Percentiles rank a stretch among this genome's conserved stretches.
Conservation (phyloP, 2,329 filamentous ascomycete species). For the Epichloe gansuensis region DNA sequence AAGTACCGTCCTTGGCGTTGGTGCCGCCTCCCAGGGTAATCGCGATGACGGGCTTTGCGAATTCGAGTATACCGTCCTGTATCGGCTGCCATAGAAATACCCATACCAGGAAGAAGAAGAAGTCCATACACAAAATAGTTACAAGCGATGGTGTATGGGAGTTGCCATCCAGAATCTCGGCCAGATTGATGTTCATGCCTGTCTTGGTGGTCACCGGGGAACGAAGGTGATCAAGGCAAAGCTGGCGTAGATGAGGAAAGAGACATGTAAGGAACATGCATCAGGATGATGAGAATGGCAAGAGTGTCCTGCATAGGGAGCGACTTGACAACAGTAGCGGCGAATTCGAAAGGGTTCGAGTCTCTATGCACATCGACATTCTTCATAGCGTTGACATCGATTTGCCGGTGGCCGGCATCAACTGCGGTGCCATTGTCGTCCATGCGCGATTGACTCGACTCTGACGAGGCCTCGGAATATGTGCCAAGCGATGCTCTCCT, state of each 20-base stretch:
- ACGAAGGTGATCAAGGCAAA: constrained; percentile 92
- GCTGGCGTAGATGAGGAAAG: constrained; percentile 83
- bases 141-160: constrained; percentile 76
- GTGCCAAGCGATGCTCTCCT: constrained; percentile 38
- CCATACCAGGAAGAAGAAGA: constrained; percentile 74
- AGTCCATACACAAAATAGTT: constrained; percentile 74
- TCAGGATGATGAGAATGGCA: constrained; percentile 88
- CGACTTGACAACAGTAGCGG: constrained; percentile 75
- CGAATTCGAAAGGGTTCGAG: constrained; percentile 61
- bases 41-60: constrained; percentile 87
- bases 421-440: constrained; percentile 22
- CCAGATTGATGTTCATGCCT: constrained; percentile 69
- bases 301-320: constrained; percentile 91
- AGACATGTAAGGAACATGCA: constrained; percentile 80
- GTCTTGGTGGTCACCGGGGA: constrained; percentile 69
- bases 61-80: constrained; percentile 77
- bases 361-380: constrained; percentile 57
- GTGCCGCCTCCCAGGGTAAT: constrained; percentile 78
- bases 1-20: constrained; percentile 53
- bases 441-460: constrained; percentile 33
- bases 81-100: constrained; percentile 77
- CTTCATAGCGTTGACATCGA: constrained; percentile 59
- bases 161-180: constrained; percentile 83
- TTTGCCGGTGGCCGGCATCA: constrained; percentile 47
- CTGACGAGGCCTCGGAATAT: constrained; percentile 43